These are phyloP conservation scores for Aspergillus carlsbadensis DNA, from an alignment of 495 filamentous ascomycete species.

Conservation along the genomic window DNA sequence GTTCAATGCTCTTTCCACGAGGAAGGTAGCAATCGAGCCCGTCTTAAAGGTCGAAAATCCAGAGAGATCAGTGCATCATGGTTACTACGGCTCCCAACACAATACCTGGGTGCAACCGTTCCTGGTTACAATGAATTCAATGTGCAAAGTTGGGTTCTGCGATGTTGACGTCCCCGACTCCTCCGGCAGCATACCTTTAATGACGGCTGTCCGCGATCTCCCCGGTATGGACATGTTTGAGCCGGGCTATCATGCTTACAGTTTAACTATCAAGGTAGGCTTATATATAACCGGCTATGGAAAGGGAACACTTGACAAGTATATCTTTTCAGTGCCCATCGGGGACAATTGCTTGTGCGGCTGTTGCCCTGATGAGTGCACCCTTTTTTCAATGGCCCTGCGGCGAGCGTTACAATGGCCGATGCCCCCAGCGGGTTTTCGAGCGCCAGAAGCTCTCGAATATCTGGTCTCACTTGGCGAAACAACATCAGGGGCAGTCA, in stretches of 20 bases:
- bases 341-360: neutral
- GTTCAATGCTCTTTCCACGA: neutral
- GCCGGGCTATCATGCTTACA: no score
- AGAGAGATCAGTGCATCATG: neutral
- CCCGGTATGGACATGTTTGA: no score
- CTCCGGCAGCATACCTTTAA: neutral
- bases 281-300: no score
- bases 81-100: no score
- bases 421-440: no score
- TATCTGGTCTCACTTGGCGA: neutral
- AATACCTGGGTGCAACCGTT: no score
- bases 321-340: neutral
- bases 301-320: no score
- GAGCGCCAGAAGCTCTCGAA: neutral
- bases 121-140: neutral
- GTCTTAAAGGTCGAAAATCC: neutral
- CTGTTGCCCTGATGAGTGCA: neutral
- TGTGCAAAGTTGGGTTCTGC: neutral
- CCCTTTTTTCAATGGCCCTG: neutral
- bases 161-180: neutral
- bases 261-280: no score
- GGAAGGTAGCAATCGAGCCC: neutral
- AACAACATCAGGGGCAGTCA: neutral
- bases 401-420: no score
- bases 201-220: no score